A percentile compares a stretch with the other conserved stretches of the same genome.
Evolutionary conservation across 345 rosid species (phyloP).

Genomic region (Lepidium africanum): DNA sequence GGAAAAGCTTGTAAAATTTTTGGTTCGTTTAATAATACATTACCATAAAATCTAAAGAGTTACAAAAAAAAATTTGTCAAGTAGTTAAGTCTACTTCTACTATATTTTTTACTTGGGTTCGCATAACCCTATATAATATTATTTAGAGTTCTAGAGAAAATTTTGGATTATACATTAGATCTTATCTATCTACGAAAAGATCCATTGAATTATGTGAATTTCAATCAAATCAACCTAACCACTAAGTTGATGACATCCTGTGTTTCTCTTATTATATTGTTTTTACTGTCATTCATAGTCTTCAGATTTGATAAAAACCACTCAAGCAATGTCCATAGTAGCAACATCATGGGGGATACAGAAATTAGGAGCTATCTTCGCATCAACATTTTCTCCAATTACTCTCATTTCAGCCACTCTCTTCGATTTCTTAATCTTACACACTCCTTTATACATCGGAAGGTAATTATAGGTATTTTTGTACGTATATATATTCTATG

Average conservation of each 20-base stretch:
- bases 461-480: slow-evolving; percentile 34
- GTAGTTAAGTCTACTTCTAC: no score
- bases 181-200: no score
- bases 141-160: no score
- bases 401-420: slow-evolving; percentile 49
- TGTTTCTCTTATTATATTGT: neutral
- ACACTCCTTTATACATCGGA: slow-evolving; percentile 57
- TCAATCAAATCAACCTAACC: neutral
- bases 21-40: no score
- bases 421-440: slow-evolving; percentile 54
- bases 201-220: no score
- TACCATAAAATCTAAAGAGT: no score
- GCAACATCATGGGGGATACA: slow-evolving; percentile 72
- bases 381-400: slow-evolving; percentile 58
- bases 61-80: no score
- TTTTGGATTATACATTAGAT: no score
- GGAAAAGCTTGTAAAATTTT: no score
- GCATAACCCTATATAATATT: no score
- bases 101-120: no score
- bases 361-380: slow-evolving; percentile 62
- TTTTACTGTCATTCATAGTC: neutral
- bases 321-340: slow-evolving; percentile 62
- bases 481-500: no score
- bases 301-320: neutral
- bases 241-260: neutral